A percentile compares a stretch with the other conserved stretches of the same genome.
phyloP scores from a whole-genome alignment of 805 yeast genomes.

The Soucietia sequanensis region DNA sequence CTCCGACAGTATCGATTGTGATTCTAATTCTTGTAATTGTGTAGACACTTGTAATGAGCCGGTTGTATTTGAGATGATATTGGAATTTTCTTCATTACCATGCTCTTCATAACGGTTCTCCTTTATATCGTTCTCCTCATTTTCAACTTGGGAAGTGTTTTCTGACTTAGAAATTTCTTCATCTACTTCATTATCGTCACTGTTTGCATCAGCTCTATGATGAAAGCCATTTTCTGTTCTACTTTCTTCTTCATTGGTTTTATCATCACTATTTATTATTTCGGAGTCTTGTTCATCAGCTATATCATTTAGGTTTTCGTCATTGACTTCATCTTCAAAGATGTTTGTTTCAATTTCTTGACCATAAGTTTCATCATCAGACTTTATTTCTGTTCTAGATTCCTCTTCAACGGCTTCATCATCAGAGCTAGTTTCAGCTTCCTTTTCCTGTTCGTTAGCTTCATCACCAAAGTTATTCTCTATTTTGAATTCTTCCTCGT shows the following conservation, averaged over 20 bases:
- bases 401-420: slow-evolving; percentile 11
- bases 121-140: too few species aligned
- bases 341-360: not conserved
- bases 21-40: too few species aligned
- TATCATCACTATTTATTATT: slow-evolving; percentile 1
- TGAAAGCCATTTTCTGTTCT: slow-evolving; percentile 2
- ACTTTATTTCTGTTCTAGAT: not conserved
- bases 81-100: too few species aligned
- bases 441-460: slow-evolving; percentile 8
- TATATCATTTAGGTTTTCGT: not conserved
- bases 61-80: too few species aligned
- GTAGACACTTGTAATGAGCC: too few species aligned
- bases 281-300: not conserved
- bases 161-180: too few species aligned
- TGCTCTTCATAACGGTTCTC: too few species aligned
- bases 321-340: slow-evolving; percentile 1
- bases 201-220: too few species aligned
- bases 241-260: slow-evolving; percentile 2
- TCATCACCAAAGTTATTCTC: not conserved
- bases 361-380: not conserved
- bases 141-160: too few species aligned
- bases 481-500: not conserved
- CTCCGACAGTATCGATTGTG: too few species aligned
- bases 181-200: slow-evolving; percentile 4
- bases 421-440: slow-evolving; percentile 10